These are phyloP conservation scores for Tolypocladium ophioglossoides DNA, from an alignment of 2,329 filamentous ascomycete species.

Conservation along the genomic window DNA sequence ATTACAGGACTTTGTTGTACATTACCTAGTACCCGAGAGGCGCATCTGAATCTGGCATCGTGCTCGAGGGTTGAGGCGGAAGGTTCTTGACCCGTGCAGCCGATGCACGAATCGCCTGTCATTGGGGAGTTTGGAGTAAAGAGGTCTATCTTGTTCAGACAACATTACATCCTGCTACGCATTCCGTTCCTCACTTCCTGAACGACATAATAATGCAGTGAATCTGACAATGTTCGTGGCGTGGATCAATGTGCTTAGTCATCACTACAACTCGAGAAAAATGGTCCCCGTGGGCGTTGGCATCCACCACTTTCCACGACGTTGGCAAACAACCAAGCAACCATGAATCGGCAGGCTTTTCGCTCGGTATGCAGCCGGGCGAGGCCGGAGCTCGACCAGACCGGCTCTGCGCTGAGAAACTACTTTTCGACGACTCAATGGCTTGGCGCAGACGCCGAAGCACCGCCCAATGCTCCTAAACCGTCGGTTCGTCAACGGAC, in stretches of 20 bases:
- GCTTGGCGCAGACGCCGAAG: constrained; percentile 17
- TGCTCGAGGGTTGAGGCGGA: background rate
- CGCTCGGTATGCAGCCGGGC: constrained; percentile 25
- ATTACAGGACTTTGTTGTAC: constrained; percentile 1
- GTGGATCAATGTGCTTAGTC: background rate
- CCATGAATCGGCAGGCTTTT: constrained; percentile 27
- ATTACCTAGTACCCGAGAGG: background rate
- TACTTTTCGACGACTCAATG: constrained; percentile 28
- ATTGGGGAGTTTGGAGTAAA: constrained; percentile 4
- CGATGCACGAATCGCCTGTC: background rate
- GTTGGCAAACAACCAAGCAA: constrained; percentile 6
- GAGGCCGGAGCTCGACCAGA: constrained; percentile 22
- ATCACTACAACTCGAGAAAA: background rate
- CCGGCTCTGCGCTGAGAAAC: constrained; percentile 17
- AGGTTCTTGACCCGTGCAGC: background rate
- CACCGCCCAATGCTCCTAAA: constrained; percentile 8
- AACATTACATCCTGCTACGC: background rate
- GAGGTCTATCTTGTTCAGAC: background rate
- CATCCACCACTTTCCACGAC: background rate
- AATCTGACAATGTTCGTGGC: too few species aligned
- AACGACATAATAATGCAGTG: too few species aligned
- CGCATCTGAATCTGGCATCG: background rate
- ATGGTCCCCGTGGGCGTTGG: background rate
- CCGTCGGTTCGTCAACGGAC: constrained; percentile 19
- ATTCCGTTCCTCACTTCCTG: too few species aligned